A percentile compares a stretch with the other conserved stretches of the same genome.
phyloP scores from a whole-genome alignment of 306 rosid species.

The Acacia crassicarpa region DNA sequence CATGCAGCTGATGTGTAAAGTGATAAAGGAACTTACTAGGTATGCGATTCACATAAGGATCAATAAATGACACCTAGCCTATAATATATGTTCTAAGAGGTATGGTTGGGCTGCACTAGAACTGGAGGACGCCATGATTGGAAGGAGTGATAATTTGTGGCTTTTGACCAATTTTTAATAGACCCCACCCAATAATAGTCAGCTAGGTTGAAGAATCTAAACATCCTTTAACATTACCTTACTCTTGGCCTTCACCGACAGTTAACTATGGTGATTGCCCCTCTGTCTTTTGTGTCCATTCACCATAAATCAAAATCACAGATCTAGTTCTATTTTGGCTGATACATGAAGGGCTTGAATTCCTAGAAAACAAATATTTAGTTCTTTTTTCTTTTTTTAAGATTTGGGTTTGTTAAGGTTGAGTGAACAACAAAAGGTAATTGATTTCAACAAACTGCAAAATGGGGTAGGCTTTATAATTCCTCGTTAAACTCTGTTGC shows the following conservation, averaged over 20 bases:
- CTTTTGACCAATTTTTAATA: neutral
- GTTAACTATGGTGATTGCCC: no score
- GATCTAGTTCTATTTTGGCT: neutral
- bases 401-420: conserved; percentile 9
- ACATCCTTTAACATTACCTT: no score
- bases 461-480: no score
- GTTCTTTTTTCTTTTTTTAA: neutral
- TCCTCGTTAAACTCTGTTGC: no score
- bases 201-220: no score
- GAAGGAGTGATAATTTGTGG: neutral
- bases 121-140: neutral
- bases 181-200: no score
- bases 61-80: conserved; percentile 3
- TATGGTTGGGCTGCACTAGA: neutral
- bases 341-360: neutral
- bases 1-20: neutral
- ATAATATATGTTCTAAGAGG: conserved; percentile 10
- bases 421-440: neutral
- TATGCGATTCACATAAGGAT: neutral
- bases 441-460: neutral
- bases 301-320: no score
- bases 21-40: conserved; percentile 9
- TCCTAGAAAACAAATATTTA: neutral
- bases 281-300: no score
- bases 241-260: no score